Evolutionary conservation across 345 rosid species (phyloP).

Genomic region (Limnanthes douglasii): DNA sequence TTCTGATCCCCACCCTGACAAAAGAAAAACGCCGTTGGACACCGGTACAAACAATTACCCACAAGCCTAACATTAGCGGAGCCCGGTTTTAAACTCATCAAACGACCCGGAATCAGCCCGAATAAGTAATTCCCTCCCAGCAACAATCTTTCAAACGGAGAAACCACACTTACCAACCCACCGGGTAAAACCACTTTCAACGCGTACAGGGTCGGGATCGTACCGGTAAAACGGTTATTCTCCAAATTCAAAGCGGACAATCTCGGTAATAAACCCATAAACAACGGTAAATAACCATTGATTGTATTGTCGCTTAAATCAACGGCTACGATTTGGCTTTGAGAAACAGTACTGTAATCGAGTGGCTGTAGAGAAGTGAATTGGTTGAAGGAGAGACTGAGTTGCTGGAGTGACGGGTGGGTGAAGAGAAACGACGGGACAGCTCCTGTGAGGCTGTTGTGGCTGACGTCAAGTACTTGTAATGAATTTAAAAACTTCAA

Average conservation of each 20-base stretch:
- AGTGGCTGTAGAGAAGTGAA: constrained; percentile 49
- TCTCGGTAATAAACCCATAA: constrained; percentile 28
- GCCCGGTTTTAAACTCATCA: constrained; percentile 46
- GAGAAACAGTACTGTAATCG: constrained; percentile 6
- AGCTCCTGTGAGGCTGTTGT: constrained; percentile 41
- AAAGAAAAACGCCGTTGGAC: constrained; percentile 56
- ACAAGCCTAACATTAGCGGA: constrained; percentile 37
- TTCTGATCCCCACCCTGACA: constrained; percentile 67
- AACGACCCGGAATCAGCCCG: constrained; percentile 57
- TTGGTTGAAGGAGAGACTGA: constrained; percentile 52
- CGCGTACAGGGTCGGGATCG: constrained; percentile 51
- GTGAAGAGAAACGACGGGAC: constrained; percentile 38
- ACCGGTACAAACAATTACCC: constrained; percentile 60
- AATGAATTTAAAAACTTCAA: constrained; percentile 17
- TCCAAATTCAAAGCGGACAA: constrained; percentile 39
- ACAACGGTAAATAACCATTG: constrained; percentile 25
- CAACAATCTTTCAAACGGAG: constrained; percentile 53
- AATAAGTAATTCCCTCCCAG: constrained; percentile 75
- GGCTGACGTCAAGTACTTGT: constrained; percentile 60
- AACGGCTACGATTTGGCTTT: constrained; percentile 37
- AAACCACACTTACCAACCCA: constrained; percentile 20
- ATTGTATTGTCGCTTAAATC: constrained; percentile 40
- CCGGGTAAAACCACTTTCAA: constrained; percentile 25
- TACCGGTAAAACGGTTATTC: constrained; percentile 32
- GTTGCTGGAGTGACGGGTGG: constrained; percentile 67